phyloP scores from a whole-genome alignment of 768 basidiomycete genomes.

The Favolaschia claudopus region DNA sequence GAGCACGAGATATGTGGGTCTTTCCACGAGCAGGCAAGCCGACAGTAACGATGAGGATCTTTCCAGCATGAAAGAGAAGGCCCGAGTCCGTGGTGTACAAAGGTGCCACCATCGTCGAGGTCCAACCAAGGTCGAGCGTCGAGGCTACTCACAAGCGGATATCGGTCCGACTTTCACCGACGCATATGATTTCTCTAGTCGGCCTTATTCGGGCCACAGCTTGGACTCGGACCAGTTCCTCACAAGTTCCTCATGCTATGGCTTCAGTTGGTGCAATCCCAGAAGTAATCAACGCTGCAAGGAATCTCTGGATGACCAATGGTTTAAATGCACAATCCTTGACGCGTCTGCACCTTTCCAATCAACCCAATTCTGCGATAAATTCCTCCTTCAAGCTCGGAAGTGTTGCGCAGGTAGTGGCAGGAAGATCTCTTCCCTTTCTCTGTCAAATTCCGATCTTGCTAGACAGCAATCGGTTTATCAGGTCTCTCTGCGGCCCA shows the following conservation, averaged over 20 bases:
- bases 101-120: conserved; percentile 99
- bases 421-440: not conserved
- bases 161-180: too few species aligned
- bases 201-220: too few species aligned
- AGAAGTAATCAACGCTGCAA: not conserved
- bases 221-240: too few species aligned
- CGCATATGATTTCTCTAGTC: too few species aligned
- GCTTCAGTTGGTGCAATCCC: not conserved
- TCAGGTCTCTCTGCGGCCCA: conserved; percentile 61
- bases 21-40: conserved; percentile 95
- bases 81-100: conserved; percentile 92
- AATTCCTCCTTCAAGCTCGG: conserved; percentile 65
- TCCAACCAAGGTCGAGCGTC: too few species aligned
- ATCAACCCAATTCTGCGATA: conserved; percentile 50
- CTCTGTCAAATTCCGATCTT: not conserved
- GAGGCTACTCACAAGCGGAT: too few species aligned
- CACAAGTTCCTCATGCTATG: too few species aligned
- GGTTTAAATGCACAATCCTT: conserved; percentile 49
- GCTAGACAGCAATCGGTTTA: conserved; percentile 58
- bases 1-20: conserved; percentile 94
- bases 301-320: conserved; percentile 47
- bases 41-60: conserved; percentile 92
- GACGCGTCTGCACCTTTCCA: conserved; percentile 42
- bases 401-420: conserved; percentile 60
- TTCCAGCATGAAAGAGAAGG: conserved; percentile 90